A percentile compares a stretch with the other conserved stretches of the same genome.
These are phyloP conservation scores for Acanthamoeba rhysodes DNA, from an alignment of 208 protist species.

Conservation along the genomic window DNA sequence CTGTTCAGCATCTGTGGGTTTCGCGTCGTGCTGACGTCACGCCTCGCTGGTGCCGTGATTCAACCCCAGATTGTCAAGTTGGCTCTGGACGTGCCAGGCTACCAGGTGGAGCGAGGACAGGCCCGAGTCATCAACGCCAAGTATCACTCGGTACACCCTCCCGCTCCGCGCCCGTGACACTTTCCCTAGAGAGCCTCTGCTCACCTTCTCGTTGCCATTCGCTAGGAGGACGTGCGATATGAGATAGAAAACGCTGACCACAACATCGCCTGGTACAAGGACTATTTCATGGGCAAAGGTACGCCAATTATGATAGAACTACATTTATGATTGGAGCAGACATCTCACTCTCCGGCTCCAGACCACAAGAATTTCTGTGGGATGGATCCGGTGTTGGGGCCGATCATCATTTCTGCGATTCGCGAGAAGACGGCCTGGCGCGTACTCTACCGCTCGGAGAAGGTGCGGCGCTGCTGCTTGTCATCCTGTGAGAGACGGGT, in stretches of 20 bases:
- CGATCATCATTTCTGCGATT: constrained; percentile 20
- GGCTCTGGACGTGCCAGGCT: constrained; percentile 2
- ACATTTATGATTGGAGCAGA: too few species aligned
- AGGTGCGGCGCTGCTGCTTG: not conserved
- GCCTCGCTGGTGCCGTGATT: not conserved
- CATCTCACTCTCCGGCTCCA: not conserved
- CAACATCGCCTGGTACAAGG: constrained; percentile 57
- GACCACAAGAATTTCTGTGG: constrained; percentile 49
- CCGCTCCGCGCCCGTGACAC: too few species aligned
- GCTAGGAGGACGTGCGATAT: constrained; percentile 17
- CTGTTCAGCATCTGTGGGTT: too few species aligned
- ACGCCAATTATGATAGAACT: too few species aligned
- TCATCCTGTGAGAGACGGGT: too few species aligned
- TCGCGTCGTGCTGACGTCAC: not conserved
- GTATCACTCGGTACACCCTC: constrained; percentile 11
- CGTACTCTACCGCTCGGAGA: constrained; percentile 27
- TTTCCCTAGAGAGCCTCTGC: not conserved
- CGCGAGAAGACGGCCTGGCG: constrained; percentile 17
- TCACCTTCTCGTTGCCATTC: not conserved
- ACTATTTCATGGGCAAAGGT: constrained; percentile 49
- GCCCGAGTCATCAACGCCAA: not conserved
- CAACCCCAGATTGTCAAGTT: not conserved
- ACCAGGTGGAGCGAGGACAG: constrained; percentile 10
- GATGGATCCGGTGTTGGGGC: constrained; percentile 20
- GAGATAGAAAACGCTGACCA: constrained; percentile 39